phyloP scores from a whole-genome alignment of 2,329 filamentous ascomycete genomes.

The Coniella lustricola region DNA sequence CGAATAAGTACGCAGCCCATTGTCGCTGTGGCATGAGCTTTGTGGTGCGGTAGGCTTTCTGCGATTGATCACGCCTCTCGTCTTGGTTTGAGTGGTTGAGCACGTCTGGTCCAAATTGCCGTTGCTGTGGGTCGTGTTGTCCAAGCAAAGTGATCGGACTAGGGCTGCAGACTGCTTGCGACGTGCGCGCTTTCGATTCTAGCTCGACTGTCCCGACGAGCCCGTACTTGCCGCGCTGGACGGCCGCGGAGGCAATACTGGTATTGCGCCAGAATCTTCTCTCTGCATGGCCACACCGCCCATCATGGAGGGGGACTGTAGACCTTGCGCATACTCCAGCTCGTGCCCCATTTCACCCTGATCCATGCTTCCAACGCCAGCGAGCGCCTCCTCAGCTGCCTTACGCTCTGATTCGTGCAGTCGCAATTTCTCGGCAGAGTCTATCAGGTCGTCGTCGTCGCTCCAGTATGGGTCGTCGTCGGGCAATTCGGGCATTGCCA shows the following conservation, averaged over 20 bases:
- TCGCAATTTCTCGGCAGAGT: constrained; percentile 52
- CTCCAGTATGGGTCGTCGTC: constrained; percentile 58
- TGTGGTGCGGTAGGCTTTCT: too few relatives aligned
- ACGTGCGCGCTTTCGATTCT: too few relatives aligned
- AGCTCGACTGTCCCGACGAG: constrained; percentile 23
- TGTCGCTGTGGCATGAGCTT: too few relatives aligned
- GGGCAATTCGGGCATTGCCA: constrained; percentile 54
- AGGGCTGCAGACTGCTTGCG: too few relatives aligned
- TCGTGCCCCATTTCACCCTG: constrained; percentile 13
- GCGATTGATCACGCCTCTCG: too few relatives aligned
- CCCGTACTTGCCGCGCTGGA: constrained; percentile 34
- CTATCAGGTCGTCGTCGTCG: constrained; percentile 58
- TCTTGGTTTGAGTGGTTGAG: too few relatives aligned
- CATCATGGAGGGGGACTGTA: constrained; percentile 24
- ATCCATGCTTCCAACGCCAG: constrained; percentile 11
- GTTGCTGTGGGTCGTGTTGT: too few relatives aligned
- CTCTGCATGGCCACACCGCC: constrained; percentile 39
- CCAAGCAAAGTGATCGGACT: too few relatives aligned
- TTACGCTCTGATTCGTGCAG: constrained; percentile 42
- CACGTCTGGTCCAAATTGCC: too few relatives aligned
- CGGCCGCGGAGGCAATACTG: constrained; percentile 33
- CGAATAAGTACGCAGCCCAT: too few relatives aligned
- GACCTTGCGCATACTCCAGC: constrained; percentile 18
- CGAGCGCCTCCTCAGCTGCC: constrained; percentile 33
- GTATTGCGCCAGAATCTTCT: constrained; percentile 25